phyloP scores from a whole-genome alignment of 192 early-diverging fungal genomes.

The Entomortierella lignicola region DNA sequence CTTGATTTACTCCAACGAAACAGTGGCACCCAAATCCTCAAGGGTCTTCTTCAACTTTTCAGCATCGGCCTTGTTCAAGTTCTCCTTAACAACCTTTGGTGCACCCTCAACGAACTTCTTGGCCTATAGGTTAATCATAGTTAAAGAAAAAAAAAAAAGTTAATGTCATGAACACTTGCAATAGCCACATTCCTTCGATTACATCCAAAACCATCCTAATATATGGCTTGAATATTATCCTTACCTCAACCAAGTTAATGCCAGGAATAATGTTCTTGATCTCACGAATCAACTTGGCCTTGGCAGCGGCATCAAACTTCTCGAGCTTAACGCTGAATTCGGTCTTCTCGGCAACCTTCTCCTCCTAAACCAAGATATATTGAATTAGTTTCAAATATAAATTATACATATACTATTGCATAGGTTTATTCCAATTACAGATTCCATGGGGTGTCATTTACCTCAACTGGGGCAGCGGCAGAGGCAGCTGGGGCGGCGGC shows the following conservation, averaged over 20 bases:
- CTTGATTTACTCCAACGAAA: constrained; percentile 87
- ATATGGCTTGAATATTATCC: neutral
- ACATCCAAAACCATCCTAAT: too few species aligned
- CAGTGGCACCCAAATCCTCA: constrained; percentile 92
- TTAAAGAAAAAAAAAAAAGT: neutral
- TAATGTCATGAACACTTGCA: neutral
- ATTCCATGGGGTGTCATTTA: too few species aligned
- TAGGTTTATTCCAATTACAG: too few species aligned
- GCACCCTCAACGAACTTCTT: constrained; percentile 99
- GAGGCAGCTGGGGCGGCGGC: constrained; percentile 72
- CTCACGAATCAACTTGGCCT: constrained; percentile 99
- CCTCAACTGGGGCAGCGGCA: constrained; percentile 75
- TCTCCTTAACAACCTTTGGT: constrained; percentile 96
- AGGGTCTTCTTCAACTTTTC: constrained; percentile 97
- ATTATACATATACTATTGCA: too few species aligned
- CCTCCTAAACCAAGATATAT: constrained; percentile 62
- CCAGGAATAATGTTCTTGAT: constrained; percentile 94
- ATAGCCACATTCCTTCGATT: neutral
- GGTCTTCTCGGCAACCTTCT: constrained; percentile 92
- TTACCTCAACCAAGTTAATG: constrained; percentile 93
- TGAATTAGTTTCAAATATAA: too few species aligned
- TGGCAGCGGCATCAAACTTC: constrained; percentile 92
- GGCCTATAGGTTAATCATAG: constrained; percentile 65
- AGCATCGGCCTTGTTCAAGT: constrained; percentile 92
- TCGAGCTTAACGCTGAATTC: constrained; percentile 96